Evolutionary conservation across 2,329 filamentous ascomycete species (phyloP).

Genomic region (Xylaria sp.): DNA sequence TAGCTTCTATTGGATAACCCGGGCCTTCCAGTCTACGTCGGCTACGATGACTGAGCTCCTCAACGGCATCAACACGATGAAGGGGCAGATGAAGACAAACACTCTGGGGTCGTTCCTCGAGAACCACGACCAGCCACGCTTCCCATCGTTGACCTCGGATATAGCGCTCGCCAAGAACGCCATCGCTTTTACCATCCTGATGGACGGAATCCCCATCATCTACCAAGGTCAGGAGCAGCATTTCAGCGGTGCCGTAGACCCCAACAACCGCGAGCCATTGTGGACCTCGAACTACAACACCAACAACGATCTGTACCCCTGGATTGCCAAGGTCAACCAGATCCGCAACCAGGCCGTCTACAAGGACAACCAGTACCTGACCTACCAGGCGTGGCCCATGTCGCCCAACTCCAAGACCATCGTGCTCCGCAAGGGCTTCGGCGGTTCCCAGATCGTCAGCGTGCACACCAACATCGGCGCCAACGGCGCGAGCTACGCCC

Average conservation of each 20-base stretch:
- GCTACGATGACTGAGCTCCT: conserved; percentile 52
- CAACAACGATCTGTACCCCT: conserved; percentile 53
- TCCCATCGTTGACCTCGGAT: conserved; percentile 58
- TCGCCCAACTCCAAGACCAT: conserved; percentile 55
- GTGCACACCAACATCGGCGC: conserved; percentile 56
- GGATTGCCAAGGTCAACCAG: conserved; percentile 59
- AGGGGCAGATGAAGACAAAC: conserved; percentile 41
- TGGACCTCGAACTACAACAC: conserved; percentile 61
- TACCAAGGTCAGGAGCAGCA: conserved; percentile 70
- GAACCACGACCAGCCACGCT: conserved; percentile 61
- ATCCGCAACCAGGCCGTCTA: conserved; percentile 58
- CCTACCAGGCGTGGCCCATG: conserved; percentile 52
- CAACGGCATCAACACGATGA: conserved; percentile 46
- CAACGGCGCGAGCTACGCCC: conserved; percentile 46
- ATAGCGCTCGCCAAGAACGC: conserved; percentile 62
- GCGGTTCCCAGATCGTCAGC: conserved; percentile 48
- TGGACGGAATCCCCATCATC: conserved; percentile 67
- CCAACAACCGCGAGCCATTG: conserved; percentile 60
- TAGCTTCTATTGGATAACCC: conserved; percentile 45
- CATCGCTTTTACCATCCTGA: conserved; percentile 64
- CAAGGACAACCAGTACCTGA: conserved; percentile 53
- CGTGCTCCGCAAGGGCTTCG: conserved; percentile 58
- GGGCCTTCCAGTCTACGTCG: conserved; percentile 48
- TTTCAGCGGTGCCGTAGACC: conserved; percentile 55
- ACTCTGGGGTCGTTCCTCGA: conserved; percentile 58